A percentile compares a stretch with the other conserved stretches of the same genome.
Conservation (phyloP, 192 early-diverging fungal genomes). For the Ambispora gerdemannii region DNA sequence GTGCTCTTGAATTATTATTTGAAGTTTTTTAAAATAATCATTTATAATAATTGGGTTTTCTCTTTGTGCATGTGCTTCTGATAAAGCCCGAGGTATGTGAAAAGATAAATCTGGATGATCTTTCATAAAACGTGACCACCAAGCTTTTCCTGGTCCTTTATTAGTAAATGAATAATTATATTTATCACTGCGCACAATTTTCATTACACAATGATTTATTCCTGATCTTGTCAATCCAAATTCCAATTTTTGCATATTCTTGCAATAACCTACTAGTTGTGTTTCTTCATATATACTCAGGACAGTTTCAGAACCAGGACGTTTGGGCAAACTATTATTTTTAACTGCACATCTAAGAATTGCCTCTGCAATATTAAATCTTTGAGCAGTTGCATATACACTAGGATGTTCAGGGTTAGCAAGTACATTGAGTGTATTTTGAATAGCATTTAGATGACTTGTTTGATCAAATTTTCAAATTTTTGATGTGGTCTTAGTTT, state of each 20-base stretch:
- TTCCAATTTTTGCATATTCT: no score
- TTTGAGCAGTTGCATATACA: slow-evolving; percentile 13
- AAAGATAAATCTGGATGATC: no score
- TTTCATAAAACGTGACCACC: no score
- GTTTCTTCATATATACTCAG: slow-evolving; percentile 18
- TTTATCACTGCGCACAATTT: background rate
- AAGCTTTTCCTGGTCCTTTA: slow-evolving; percentile 4
- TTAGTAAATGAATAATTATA: slow-evolving; percentile 1
- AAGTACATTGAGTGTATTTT: background rate
- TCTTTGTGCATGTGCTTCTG: background rate
- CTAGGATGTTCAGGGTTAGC: slow-evolving; percentile 9
- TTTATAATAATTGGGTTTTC: background rate
- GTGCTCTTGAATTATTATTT: background rate
- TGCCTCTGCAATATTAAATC: slow-evolving; percentile 8
- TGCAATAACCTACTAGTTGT: slow-evolving; percentile 25
- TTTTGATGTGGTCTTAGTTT: no score
- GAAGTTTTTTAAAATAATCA: background rate
- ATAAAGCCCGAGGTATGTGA: no score
- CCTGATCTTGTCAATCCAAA: slow-evolving; percentile 20
- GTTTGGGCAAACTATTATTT: slow-evolving; percentile 23
- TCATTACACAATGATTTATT: slow-evolving; percentile 18
- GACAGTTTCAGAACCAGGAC: background rate
- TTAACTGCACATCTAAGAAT: slow-evolving; percentile 14
- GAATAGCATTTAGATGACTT: no score
- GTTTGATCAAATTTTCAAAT: no score